Percentiles rank a stretch among this genome's conserved stretches.
phyloP scores from a whole-genome alignment of 805 yeast species.

The Pichia eremophila region DNA sequence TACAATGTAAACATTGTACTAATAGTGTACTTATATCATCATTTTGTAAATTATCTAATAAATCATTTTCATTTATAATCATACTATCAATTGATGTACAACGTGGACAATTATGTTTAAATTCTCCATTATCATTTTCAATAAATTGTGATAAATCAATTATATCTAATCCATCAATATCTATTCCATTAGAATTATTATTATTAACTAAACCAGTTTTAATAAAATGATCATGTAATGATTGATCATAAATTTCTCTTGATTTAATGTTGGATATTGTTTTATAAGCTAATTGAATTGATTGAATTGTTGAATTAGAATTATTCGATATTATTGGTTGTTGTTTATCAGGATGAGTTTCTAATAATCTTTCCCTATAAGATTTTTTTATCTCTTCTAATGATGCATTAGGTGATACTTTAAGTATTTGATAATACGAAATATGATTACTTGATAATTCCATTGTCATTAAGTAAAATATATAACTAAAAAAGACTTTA shows the following conservation, averaged over 20 bases:
- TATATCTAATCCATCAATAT: conserved; percentile 30
- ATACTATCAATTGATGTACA: conserved; percentile 43
- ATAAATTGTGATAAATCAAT: conserved; percentile 44
- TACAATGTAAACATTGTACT: conserved; percentile 76
- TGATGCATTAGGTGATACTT: conserved; percentile 32
- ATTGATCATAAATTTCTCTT: conserved; percentile 45
- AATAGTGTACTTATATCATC: conserved; percentile 32
- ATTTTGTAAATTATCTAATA: conserved; percentile 31
- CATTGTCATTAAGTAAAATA: neutral
- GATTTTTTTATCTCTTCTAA: conserved; percentile 45
- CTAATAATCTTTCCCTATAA: conserved; percentile 50
- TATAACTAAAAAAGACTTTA: too few species aligned
- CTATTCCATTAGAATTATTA: conserved; percentile 41
- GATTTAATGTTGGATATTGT: conserved; percentile 33
- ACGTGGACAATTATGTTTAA: conserved; percentile 44
- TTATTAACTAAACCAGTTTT: conserved; percentile 52
- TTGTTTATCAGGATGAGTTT: conserved; percentile 72
- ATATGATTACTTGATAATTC: conserved; percentile 4
- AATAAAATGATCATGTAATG: conserved; percentile 27
- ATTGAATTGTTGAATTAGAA: neutral
- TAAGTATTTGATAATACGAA: conserved; percentile 52
- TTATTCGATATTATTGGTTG: neutral
- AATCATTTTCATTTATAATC: conserved; percentile 47
- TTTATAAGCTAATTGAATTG: conserved; percentile 57
- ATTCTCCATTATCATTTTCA: conserved; percentile 20